Percentiles rank a stretch among this genome's conserved stretches.
These are phyloP conservation scores for Saprolegnia parasitica DNA, from an alignment of 352 stramenopile species.

Conservation along the genomic window DNA sequence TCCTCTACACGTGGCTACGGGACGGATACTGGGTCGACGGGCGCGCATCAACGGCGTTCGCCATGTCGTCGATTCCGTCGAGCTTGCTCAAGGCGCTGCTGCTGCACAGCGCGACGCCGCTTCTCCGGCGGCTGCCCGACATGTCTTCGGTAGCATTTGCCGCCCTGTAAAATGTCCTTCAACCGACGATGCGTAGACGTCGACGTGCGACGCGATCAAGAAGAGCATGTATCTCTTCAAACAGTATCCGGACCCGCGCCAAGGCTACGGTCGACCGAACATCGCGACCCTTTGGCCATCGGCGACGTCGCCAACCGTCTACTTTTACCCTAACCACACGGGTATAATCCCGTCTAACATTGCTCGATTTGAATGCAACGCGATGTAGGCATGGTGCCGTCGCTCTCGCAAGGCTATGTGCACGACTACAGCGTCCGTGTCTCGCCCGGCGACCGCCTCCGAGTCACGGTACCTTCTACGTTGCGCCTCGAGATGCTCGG, in stretches of 20 bases:
- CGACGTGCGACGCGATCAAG: constrained; percentile 52
- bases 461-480: constrained; percentile 36
- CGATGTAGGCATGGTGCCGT: not conserved
- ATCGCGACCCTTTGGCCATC: constrained; percentile 50
- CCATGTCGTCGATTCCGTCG: constrained; percentile 50
- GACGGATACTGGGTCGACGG: constrained; percentile 77
- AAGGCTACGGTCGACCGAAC: constrained; percentile 72
- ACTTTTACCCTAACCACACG: constrained; percentile 37
- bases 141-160: constrained; percentile 15
- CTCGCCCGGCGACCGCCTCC: constrained; percentile 46
- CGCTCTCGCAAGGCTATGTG: not conserved
- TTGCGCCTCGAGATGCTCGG: too few relatives aligned
- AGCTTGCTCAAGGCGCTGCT: constrained; percentile 81
- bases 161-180: too few relatives aligned
- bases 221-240: constrained; percentile 33
- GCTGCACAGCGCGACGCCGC: constrained; percentile 66
- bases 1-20: constrained; percentile 84
- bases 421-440: constrained; percentile 44
- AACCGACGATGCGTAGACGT: constrained; percentile 41
- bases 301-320: constrained; percentile 27
- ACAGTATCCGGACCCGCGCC: constrained; percentile 57
- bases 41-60: constrained; percentile 49
- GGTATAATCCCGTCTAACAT: constrained; percentile 18
- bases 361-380: not conserved
- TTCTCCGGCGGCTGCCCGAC: constrained; percentile 42